Evolutionary conservation across 73 alveolate species (phyloP).

Genomic region (Tetrahymena elliotti): DNA sequence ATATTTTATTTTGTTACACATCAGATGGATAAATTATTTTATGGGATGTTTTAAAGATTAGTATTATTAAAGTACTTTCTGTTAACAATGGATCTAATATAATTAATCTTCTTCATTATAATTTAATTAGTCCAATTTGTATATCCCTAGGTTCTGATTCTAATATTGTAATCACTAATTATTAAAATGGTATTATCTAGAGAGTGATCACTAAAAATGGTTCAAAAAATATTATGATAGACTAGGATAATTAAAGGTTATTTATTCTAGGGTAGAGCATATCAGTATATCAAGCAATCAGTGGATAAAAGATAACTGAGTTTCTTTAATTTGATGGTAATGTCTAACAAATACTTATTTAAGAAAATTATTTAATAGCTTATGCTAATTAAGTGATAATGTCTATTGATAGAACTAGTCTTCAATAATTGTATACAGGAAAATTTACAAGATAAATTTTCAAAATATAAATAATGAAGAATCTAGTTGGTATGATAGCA

Average conservation of each 20-base stretch:
- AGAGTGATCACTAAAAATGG: neutral
- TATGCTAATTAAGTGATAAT: neutral
- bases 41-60: neutral
- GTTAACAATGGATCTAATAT: neutral
- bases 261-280: neutral
- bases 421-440: neutral
- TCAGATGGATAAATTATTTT: neutral
- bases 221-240: neutral
- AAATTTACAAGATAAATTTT: neutral
- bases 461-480: neutral
- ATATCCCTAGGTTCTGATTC: neutral
- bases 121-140: neutral
- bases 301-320: neutral
- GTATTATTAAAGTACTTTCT: neutral
- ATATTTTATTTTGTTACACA: neutral
- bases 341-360: neutral
- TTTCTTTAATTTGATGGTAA: neutral
- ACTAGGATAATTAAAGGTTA: neutral
- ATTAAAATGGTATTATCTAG: neutral
- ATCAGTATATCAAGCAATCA: neutral
- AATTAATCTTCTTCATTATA: neutral
- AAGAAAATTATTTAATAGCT: neutral
- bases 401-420: neutral
- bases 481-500: neutral
- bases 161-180: neutral